phyloP scores from a whole-genome alignment of 192 early-diverging fungal genomes.

The Coemansia sp. region DNA sequence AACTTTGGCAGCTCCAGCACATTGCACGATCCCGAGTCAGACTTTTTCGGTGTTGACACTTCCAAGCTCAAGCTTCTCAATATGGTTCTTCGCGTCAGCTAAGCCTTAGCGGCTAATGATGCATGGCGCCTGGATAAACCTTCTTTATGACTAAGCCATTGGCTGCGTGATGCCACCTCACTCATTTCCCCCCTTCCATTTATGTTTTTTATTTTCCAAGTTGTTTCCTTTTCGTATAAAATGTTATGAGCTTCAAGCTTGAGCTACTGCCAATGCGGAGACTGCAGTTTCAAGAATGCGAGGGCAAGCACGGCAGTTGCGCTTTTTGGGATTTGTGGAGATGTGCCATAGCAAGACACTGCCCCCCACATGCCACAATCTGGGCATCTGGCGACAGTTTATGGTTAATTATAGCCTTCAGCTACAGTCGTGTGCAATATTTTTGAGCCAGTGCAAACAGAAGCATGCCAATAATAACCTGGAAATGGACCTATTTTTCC shows the following conservation, averaged over 20 bases:
- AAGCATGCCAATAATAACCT: background rate
- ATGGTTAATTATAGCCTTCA: background rate
- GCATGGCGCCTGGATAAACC: slow-evolving; percentile 10
- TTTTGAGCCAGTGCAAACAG: background rate
- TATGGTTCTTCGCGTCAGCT: slow-evolving; percentile 50
- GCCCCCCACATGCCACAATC: no score
- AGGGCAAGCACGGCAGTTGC: no score
- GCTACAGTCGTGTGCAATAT: background rate
- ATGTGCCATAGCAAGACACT: no score
- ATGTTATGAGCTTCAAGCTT: background rate
- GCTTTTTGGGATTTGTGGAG: no score
- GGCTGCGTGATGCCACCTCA: background rate
- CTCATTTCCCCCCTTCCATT: background rate
- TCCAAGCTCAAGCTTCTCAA: slow-evolving; percentile 47
- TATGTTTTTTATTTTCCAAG: background rate
- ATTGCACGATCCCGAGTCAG: slow-evolving; percentile 27
- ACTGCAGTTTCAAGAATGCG: no score
- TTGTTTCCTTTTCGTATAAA: background rate
- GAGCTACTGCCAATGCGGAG: no score
- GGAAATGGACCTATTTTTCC: background rate
- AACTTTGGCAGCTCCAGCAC: slow-evolving; percentile 34
- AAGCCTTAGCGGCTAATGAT: slow-evolving; percentile 13
- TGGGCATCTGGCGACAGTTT: background rate
- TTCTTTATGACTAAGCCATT: slow-evolving; percentile 11
- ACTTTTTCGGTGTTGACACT: slow-evolving; percentile 42